These are phyloP conservation scores for Mortierella polycephala DNA, from an alignment of 371 early-diverging fungal genomes.

Conservation along the genomic window DNA sequence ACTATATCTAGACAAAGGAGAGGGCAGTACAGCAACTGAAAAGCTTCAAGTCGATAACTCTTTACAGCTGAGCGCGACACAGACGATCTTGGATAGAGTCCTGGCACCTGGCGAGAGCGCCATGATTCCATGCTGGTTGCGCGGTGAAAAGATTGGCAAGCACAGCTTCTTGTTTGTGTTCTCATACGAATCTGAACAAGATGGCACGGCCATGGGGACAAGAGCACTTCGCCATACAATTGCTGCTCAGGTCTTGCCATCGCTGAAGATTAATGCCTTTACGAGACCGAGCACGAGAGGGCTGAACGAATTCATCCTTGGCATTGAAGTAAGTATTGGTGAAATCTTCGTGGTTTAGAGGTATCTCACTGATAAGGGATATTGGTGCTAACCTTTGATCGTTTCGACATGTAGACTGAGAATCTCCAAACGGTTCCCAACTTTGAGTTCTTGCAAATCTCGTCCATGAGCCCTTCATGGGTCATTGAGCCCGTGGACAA, in stretches of 20 bases:
- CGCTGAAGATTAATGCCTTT: constrained; percentile 92
- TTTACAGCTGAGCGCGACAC: constrained; percentile 19
- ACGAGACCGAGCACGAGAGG: constrained; percentile 83
- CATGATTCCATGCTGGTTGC: constrained; percentile 86
- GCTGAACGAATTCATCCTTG: constrained; percentile 85
- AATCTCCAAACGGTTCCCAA: constrained; percentile 72
- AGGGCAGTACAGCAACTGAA: constrained; percentile 16
- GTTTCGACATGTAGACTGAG: constrained; percentile 62
- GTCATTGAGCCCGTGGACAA: constrained; percentile 65
- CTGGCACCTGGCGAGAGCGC: constrained; percentile 80
- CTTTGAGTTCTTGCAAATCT: constrained; percentile 76
- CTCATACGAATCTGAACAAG: constrained; percentile 77
- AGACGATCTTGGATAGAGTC: constrained; percentile 43
- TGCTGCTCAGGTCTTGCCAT: constrained; percentile 78
- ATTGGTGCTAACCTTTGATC: constrained; percentile 4
- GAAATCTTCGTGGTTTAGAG: constrained; percentile 6
- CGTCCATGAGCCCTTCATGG: constrained; percentile 82
- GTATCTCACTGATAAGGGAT: background rate
- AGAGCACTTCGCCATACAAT: constrained; percentile 74
- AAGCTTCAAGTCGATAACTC: constrained; percentile 44
- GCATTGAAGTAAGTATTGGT: constrained; percentile 79
- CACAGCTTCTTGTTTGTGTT: constrained; percentile 80
- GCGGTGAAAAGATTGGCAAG: constrained; percentile 91
- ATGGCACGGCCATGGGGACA: constrained; percentile 70
- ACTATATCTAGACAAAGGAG: constrained; percentile 16